Conservation (phyloP, 805 yeast species). For the Candida hispaniensis region DNA sequence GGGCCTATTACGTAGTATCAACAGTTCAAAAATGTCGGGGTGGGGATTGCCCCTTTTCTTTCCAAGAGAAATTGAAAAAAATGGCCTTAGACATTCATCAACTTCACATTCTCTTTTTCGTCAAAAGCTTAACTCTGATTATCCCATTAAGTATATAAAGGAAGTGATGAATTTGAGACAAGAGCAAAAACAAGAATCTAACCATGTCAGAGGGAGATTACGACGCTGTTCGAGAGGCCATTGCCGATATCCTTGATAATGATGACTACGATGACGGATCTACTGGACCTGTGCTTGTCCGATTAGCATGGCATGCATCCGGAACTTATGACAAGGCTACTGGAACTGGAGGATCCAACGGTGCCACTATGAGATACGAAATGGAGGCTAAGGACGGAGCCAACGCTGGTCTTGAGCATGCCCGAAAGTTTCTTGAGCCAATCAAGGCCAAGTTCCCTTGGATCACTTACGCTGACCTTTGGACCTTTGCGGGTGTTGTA, state of each 20-base stretch:
- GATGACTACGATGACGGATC: slow-evolving; percentile 55
- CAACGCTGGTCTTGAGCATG: slow-evolving; percentile 41
- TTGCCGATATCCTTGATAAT: slow-evolving; percentile 30
- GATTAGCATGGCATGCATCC: slow-evolving; percentile 79
- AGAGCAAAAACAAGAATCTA: background rate
- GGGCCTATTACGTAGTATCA: too few species aligned
- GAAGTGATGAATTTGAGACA: too few species aligned
- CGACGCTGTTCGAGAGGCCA: slow-evolving; percentile 32
- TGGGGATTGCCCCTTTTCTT: too few species aligned
- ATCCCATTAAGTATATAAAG: too few species aligned
- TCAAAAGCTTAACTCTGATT: too few species aligned
- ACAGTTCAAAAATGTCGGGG: too few species aligned
- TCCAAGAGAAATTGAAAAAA: too few species aligned
- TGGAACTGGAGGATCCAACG: slow-evolving; percentile 44
- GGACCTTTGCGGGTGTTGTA: slow-evolving; percentile 61
- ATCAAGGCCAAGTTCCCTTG: slow-evolving; percentile 47
- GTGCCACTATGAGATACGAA: slow-evolving; percentile 43
- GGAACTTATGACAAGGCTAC: slow-evolving; percentile 61
- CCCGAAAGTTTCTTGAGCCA: slow-evolving; percentile 46
- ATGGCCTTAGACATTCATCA: too few species aligned
- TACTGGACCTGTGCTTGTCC: slow-evolving; percentile 63
- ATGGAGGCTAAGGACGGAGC: slow-evolving; percentile 38
- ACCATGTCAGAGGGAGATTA: slow-evolving; percentile 29
- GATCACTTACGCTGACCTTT: slow-evolving; percentile 55
- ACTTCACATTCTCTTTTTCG: too few species aligned